Evolutionary conservation across 1,284 basidiomycete species (phyloP).

Genomic region (Abortiporus biennis): DNA sequence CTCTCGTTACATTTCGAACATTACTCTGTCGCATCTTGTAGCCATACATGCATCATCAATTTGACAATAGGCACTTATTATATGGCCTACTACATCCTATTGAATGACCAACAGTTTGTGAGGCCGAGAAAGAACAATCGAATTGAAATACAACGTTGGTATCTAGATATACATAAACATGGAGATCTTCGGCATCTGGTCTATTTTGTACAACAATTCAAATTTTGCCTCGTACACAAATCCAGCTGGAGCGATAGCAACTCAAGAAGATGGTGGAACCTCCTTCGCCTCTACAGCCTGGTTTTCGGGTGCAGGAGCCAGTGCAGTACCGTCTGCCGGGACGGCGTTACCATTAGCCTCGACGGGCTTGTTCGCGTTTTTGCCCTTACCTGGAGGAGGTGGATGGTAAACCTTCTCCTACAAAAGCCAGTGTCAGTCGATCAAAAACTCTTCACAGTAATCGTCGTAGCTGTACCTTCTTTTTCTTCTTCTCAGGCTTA

Average conservation of each 20-base stretch:
- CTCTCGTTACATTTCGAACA: no score
- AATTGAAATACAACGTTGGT: background rate
- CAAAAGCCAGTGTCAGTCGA: background rate
- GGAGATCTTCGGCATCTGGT: no score
- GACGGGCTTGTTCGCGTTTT: conserved; percentile 33
- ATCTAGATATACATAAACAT: no score
- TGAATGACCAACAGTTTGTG: background rate
- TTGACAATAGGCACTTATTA: no score
- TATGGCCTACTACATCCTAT: no score
- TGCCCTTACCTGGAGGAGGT: conserved; percentile 71
- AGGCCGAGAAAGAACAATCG: background rate
- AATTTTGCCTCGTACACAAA: no score
- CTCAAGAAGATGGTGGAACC: no score
- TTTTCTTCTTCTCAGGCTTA: conserved; percentile 60
- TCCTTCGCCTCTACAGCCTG: conserved; percentile 5
- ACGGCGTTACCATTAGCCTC: background rate
- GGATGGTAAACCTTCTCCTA: conserved; percentile 76
- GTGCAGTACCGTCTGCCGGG: conserved; percentile 6
- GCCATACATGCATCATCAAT: no score
- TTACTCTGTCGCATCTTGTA: no score
- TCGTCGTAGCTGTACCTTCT: conserved; percentile 35
- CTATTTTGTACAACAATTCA: no score
- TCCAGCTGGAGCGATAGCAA: no score
- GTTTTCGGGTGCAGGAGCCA: conserved; percentile 8
- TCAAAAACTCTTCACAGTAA: background rate